Conservation (phyloP, 352 stramenopile genomes). For the Globisporangium sylvaticum region DNA sequence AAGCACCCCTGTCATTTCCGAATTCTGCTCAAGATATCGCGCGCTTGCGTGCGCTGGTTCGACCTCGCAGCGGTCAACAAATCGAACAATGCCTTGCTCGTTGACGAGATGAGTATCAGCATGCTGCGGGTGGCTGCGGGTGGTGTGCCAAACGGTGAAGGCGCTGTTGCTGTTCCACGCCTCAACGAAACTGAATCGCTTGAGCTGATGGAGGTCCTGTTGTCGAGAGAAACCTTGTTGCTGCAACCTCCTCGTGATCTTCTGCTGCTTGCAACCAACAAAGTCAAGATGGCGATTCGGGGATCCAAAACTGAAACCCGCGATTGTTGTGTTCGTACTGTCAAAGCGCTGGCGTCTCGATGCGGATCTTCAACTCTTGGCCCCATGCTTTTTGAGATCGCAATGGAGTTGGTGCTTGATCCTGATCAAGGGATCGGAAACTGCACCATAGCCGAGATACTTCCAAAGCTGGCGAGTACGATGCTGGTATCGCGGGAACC, state of each 20-base stretch:
- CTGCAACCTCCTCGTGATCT: background rate
- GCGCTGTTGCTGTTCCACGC: background rate
- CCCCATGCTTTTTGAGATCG: constrained; percentile 10
- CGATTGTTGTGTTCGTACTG: constrained; percentile 10
- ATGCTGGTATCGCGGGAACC: constrained; percentile 11
- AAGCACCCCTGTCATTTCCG: constrained; percentile 11
- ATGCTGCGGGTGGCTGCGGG: constrained; percentile 5
- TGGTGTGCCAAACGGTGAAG: background rate
- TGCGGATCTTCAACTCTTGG: constrained; percentile 4
- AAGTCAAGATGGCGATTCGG: constrained; percentile 5
- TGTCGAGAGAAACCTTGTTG: constrained; percentile 4
- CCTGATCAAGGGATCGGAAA: background rate
- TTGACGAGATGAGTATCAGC: constrained; percentile 10
- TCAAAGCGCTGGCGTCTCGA: constrained; percentile 11
- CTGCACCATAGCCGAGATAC: background rate
- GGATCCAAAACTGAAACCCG: background rate
- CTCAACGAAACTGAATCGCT: constrained; percentile 6
- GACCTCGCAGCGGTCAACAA: background rate
- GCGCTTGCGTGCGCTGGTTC: constrained; percentile 10
- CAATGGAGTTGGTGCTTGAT: constrained; percentile 17
- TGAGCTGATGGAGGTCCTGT: constrained; percentile 3
- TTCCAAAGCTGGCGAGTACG: background rate
- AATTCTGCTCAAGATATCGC: constrained; percentile 17
- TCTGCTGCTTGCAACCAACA: constrained; percentile 3
- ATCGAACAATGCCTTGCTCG: background rate